phyloP scores from a whole-genome alignment of 148 eudicot genomes.

The Vaccinium darrowii region DNA sequence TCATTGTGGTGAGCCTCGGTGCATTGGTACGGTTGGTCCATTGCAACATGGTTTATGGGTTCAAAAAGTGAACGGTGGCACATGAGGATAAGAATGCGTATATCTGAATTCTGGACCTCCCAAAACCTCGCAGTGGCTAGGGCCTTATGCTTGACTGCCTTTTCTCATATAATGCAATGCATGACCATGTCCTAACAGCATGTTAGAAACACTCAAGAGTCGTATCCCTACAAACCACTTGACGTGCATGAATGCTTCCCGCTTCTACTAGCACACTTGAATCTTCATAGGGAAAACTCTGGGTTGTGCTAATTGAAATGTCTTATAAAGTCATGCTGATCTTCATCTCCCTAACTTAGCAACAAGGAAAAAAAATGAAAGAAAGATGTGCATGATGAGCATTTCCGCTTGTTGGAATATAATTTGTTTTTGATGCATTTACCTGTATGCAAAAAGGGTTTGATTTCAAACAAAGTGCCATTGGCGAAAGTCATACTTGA shows the following conservation, averaged over 20 bases:
- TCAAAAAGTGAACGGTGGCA: neutral
- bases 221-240: neutral
- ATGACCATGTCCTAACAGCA: neutral
- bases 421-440: neutral
- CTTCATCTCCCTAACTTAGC: neutral
- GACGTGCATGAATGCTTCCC: neutral
- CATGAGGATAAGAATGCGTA: neutral
- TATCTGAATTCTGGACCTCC: neutral
- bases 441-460: neutral
- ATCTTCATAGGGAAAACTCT: neutral
- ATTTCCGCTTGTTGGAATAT: neutral
- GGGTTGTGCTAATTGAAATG: constrained; percentile 6
- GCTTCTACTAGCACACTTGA: neutral
- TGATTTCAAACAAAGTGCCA: neutral
- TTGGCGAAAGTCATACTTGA: neutral
- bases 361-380: neutral
- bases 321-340: neutral
- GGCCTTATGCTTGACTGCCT: neutral
- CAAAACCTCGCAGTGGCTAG: neutral
- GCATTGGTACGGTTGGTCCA: neutral
- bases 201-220: neutral
- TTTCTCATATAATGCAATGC: neutral
- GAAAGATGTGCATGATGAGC: neutral
- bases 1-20: neutral
- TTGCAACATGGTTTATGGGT: neutral